These are phyloP conservation scores for Psilocybe cyanescens DNA, from an alignment of 768 basidiomycete species.

Conservation along the genomic window DNA sequence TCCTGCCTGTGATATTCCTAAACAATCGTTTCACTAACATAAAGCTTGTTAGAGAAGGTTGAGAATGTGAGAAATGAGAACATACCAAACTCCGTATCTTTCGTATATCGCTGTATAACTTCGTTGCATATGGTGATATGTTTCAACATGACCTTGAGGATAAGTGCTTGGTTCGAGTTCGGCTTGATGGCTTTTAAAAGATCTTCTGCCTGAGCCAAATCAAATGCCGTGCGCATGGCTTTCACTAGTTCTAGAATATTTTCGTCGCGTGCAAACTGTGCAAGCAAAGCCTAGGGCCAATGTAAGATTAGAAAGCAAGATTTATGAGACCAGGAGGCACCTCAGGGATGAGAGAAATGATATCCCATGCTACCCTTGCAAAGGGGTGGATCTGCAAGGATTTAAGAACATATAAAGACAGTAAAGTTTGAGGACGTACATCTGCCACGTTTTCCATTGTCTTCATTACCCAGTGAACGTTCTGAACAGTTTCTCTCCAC, in stretches of 20 bases:
- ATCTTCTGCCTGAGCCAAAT: neutral
- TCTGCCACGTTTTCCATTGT: neutral
- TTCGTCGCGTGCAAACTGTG: neutral
- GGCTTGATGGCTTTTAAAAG: neutral
- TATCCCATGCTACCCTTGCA: neutral
- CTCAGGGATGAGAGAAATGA: neutral
- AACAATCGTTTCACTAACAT: neutral
- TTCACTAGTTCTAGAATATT: neutral
- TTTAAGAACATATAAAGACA: no score
- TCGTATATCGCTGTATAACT: neutral
- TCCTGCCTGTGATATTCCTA: neutral
- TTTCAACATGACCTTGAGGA: slow-evolving; percentile 3
- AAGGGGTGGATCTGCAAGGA: neutral
- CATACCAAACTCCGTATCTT: neutral
- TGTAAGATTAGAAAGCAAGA: neutral
- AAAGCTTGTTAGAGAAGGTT: neutral
- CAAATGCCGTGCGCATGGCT: slow-evolving; percentile 1
- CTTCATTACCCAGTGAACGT: neutral
- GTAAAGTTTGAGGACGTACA: neutral
- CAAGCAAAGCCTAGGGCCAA: neutral
- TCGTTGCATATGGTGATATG: neutral
- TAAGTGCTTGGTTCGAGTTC: neutral
- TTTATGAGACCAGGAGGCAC: neutral
- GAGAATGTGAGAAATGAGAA: neutral
- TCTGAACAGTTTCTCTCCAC: neutral